These are phyloP conservation scores for Zalerion maritima DNA, from an alignment of 495 filamentous ascomycete genomes.

Conservation along the genomic window DNA sequence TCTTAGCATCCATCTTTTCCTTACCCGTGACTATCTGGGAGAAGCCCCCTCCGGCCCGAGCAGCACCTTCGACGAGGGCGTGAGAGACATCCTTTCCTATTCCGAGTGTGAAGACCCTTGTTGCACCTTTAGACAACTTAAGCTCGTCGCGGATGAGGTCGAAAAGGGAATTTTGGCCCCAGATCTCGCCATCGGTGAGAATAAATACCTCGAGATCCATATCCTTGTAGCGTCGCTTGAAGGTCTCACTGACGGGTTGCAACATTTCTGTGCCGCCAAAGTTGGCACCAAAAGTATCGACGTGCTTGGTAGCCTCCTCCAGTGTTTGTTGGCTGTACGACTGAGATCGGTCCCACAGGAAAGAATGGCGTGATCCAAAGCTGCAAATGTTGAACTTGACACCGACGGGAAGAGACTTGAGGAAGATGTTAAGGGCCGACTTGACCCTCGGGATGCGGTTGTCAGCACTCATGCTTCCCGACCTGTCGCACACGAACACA, in stretches of 20 bases:
- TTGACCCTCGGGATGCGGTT: slow-evolving; percentile 38
- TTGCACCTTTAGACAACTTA: slow-evolving; percentile 26
- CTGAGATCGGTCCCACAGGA: slow-evolving; percentile 45
- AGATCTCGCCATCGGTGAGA: slow-evolving; percentile 60
- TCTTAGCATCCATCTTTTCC: slow-evolving; percentile 47
- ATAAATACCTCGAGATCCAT: slow-evolving; percentile 49
- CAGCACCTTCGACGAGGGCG: slow-evolving; percentile 51
- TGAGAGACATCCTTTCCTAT: slow-evolving; percentile 48
- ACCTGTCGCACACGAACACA: slow-evolving; percentile 56
- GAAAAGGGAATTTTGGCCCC: slow-evolving; percentile 40
- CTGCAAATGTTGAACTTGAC: slow-evolving; percentile 63
- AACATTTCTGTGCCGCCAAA: slow-evolving; percentile 60
- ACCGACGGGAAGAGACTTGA: slow-evolving; percentile 54
- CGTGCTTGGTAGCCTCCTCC: slow-evolving; percentile 32
- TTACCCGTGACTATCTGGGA: slow-evolving; percentile 41
- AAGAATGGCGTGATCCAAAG: slow-evolving; percentile 38
- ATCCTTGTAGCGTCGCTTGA: slow-evolving; percentile 34
- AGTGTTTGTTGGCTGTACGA: slow-evolving; percentile 38
- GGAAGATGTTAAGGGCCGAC: slow-evolving; percentile 47
- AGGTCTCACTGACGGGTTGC: slow-evolving; percentile 33
- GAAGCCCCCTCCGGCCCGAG: slow-evolving; percentile 52
- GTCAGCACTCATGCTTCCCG: slow-evolving; percentile 41
- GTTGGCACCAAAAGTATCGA: slow-evolving; percentile 31
- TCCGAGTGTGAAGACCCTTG: slow-evolving; percentile 52
- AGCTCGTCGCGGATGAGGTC: slow-evolving; percentile 37